Base-by-base conservation (phyloP, 176 grass and related monocot species). In the Bonia amplexicaulis region DNA sequence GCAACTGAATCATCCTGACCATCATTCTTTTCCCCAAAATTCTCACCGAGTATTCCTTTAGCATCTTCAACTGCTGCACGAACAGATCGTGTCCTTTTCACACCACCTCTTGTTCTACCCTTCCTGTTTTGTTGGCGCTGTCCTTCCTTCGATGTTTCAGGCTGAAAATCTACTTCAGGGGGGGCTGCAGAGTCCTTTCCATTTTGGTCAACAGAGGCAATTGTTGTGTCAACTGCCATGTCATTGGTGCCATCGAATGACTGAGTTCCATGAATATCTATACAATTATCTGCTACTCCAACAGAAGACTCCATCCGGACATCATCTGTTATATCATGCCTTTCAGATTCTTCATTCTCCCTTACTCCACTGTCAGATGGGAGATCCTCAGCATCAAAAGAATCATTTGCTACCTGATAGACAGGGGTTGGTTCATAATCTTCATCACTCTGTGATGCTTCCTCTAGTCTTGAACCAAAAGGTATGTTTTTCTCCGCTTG, bases 221-320 rank as follows among this genome's bases (percentile, higher is more conserved):
- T 65, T 59, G 80, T 87, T 67, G 80, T 69, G 62, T 89, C 84
- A 82, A 68, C 73, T 37, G 35, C 67, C 62, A 90, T 74, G 29
- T 80, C 60, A 41, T 73, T 88, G 20, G 62, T 71, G 7, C 37
- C 81, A 83, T 85, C 88, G 83, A 71, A 87, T 14, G 81, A 84
- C 75, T 82, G 85, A 45, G 69, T 76, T 61, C 65, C 42, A 16
- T 49, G 44, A 81, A 89, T 70, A 94, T 93, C 88, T 42, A 83
- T 66, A 52, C 80, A 86, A 85, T 96, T 96, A 89, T 99, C 96
- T 55, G 91, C 85, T n/a, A 96, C 69, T 71, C 91, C 93, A 89
- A 86, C 53, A 84, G 96, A 99, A 68, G 82, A 80, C 46, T 95
- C 95, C 69, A 88, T 80, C 31, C 90, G 85, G 20, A 86, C 82